These are phyloP conservation scores for Athelia psychrophila DNA, from an alignment of 1,284 basidiomycete species.

Conservation along the genomic window DNA sequence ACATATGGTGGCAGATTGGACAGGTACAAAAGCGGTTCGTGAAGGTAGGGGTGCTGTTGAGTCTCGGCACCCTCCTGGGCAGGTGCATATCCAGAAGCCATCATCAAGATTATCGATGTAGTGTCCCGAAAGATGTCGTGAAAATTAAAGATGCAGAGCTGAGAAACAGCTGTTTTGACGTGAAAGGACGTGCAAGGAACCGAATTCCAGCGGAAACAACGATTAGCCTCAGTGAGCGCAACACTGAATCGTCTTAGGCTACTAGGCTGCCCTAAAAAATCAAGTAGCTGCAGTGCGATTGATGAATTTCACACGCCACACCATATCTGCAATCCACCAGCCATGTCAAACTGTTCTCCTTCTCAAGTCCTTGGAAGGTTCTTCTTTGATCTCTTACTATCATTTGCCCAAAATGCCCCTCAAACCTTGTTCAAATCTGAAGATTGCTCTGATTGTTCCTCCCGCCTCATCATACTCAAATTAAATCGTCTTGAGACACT, in stretches of 20 bases:
- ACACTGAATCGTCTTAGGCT: neutral
- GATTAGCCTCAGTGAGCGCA: no score
- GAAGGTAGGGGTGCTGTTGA: constrained; percentile 69
- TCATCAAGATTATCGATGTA: constrained; percentile 25
- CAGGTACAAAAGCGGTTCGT: constrained; percentile 76
- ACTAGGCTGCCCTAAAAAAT: neutral
- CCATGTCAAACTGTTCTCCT: no score
- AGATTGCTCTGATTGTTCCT: no score
- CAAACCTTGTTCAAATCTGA: no score
- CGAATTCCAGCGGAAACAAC: no score
- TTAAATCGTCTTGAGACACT: no score
- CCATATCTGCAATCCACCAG: no score
- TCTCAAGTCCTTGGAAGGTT: no score
- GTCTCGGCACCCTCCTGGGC: constrained; percentile 19
- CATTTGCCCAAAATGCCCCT: no score
- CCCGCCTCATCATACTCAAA: no score
- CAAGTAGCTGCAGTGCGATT: neutral
- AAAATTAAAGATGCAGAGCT: constrained; percentile 20
- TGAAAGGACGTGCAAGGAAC: constrained; percentile 4
- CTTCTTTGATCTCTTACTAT: no score
- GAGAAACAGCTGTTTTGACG: constrained; percentile 28
- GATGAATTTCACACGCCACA: no score
- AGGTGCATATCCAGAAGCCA: constrained; percentile 34
- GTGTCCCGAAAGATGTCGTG: constrained; percentile 3
- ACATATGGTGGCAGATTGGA: constrained; percentile 68